These are phyloP conservation scores for Tulasnella calospora DNA, from an alignment of 768 basidiomycete species.

Conservation along the genomic window DNA sequence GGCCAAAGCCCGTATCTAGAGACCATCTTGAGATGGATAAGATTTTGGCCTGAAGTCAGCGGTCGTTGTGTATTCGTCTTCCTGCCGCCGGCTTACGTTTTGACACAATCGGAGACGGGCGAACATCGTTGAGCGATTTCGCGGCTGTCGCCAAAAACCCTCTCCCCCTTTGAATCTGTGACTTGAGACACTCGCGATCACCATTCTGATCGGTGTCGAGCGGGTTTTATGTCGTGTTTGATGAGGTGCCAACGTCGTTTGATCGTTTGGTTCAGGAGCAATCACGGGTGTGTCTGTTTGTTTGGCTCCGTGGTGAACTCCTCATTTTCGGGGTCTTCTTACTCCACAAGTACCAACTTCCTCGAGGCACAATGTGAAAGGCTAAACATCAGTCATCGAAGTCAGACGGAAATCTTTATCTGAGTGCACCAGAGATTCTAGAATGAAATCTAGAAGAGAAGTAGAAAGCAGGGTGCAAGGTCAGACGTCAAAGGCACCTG, in stretches of 20 bases:
- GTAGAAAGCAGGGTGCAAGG: not conserved
- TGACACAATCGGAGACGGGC: not conserved
- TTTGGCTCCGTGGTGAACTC: not conserved
- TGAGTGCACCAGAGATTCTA: no score
- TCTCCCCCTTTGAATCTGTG: not conserved
- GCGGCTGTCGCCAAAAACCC: not conserved
- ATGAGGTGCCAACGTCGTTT: not conserved
- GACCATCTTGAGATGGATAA: not conserved
- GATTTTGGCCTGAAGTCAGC: not conserved
- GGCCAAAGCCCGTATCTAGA: not conserved
- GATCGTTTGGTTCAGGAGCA: not conserved
- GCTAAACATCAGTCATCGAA: not conserved
- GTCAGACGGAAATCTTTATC: no score
- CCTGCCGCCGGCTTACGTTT: not conserved
- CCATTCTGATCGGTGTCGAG: not conserved
- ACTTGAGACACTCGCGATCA: not conserved
- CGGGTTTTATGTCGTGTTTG: not conserved
- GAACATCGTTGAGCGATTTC: not conserved
- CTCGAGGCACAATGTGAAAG: not conserved
- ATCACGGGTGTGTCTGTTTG: not conserved
- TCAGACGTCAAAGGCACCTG: not conserved
- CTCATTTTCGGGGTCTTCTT: no score
- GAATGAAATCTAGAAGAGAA: not conserved
- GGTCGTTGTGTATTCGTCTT: not conserved
- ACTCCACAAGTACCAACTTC: no score